A percentile compares a stretch with the other conserved stretches of the same genome.
phyloP scores from a whole-genome alignment of 176 grass and related monocot genomes.

The Oryza glaberrima region DNA sequence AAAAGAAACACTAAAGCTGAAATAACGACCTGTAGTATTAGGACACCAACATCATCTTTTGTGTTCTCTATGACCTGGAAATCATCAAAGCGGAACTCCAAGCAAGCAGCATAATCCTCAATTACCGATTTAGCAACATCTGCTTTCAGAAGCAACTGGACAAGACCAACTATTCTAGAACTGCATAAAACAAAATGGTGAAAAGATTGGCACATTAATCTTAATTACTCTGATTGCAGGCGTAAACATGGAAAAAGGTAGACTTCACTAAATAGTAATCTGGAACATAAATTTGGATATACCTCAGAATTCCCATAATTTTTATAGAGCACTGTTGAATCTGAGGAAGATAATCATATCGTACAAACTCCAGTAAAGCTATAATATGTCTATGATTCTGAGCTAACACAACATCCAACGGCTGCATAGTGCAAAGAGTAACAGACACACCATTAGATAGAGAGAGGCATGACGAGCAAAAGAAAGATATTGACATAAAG shows the following conservation, averaged over 20 bases:
- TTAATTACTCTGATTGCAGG: conserved; percentile 12
- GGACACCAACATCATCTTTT: conserved; percentile 82
- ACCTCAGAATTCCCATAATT: conserved; percentile 90
- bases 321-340: conserved; percentile 94
- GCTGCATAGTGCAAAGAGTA: conserved; percentile 51
- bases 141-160: conserved; percentile 84
- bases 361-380: conserved; percentile 88
- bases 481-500: conserved; percentile 9
- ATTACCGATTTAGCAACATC: conserved; percentile 71
- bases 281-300: conserved; percentile 33
- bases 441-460: conserved; percentile 21
- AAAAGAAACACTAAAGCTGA: conserved; percentile 31
- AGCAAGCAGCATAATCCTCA: conserved; percentile 93
- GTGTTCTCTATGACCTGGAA: conserved; percentile 79
- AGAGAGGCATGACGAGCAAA: conserved; percentile 27
- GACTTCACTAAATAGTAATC: neutral
- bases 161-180: conserved; percentile 84
- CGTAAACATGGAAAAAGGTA: conserved; percentile 5
- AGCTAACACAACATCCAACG: conserved; percentile 83
- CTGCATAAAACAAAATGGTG: conserved; percentile 49
- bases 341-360: conserved; percentile 88
- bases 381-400: conserved; percentile 80
- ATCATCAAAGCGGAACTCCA: conserved; percentile 95
- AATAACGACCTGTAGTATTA: conserved; percentile 86
- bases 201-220: conserved; percentile 10